These are phyloP conservation scores for Sherardia arvensis DNA, from an alignment of 257 asterid genomes.

Conservation along the genomic window DNA sequence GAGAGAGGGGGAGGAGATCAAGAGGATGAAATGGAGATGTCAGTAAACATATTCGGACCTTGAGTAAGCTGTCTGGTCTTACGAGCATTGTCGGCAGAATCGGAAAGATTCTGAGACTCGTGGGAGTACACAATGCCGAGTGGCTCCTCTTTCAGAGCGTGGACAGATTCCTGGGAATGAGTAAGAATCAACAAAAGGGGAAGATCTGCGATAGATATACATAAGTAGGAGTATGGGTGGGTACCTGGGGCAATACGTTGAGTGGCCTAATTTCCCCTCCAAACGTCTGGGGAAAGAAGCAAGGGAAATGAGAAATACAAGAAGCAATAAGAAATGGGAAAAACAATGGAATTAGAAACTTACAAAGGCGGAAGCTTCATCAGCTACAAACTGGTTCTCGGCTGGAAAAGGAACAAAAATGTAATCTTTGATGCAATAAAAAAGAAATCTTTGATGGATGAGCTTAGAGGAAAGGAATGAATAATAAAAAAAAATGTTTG, in stretches of 20 bases:
- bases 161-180: conserved; percentile 46
- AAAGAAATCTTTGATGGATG: no score
- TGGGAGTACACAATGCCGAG: conserved; percentile 51
- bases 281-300: conserved; percentile 39
- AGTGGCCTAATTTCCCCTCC: conserved; percentile 68
- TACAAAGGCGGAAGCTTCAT: conserved; percentile 75
- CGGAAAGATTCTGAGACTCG: conserved; percentile 28
- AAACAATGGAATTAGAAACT: conserved; percentile 19
- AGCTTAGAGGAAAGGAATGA: no score
- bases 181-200: conserved; percentile 14
- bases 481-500: no score
- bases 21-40: background rate
- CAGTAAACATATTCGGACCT: conserved; percentile 28
- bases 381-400: conserved; percentile 40
- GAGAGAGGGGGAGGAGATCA: background rate
- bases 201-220: conserved; percentile 1
- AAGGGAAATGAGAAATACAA: background rate
- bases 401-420: conserved; percentile 35
- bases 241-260: conserved; percentile 67
- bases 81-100: conserved; percentile 37
- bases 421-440: background rate
- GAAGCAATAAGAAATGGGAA: no score
- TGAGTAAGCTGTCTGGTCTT: conserved; percentile 65
- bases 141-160: conserved; percentile 58
- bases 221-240: background rate